These are phyloP conservation scores for Fraxinus quadrangulata DNA, from an alignment of 257 asterid species.

Conservation along the genomic window DNA sequence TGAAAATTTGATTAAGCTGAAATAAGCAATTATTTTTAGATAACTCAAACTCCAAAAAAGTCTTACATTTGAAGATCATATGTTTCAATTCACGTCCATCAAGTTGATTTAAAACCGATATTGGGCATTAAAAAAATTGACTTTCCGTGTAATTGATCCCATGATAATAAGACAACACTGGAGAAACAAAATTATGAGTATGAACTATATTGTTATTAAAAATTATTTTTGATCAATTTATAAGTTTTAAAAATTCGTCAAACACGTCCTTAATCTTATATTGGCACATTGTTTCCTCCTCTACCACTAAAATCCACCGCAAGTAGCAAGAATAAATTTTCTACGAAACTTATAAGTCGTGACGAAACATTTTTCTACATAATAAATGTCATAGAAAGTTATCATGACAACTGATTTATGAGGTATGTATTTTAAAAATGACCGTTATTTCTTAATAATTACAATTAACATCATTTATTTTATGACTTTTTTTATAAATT, in stretches of 20 bases:
- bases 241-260: too few relatives aligned
- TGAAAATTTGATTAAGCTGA: too few relatives aligned
- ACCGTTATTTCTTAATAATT: background rate
- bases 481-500: background rate
- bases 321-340: background rate
- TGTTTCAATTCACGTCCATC: background rate
- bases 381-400: background rate
- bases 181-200: background rate
- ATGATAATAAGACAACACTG: background rate
- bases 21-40: background rate
- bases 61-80: background rate
- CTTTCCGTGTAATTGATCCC: background rate
- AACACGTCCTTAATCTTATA: too few relatives aligned
- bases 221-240: too few relatives aligned
- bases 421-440: background rate
- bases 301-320: background rate
- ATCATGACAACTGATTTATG: background rate
- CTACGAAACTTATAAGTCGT: too few relatives aligned
- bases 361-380: too few relatives aligned
- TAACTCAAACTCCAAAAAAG: background rate
- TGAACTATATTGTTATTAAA: too few relatives aligned
- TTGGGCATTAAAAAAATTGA: background rate
- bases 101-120: background rate
- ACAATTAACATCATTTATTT: background rate
- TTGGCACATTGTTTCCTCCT: too few relatives aligned